These are phyloP conservation scores for Penicillium arizonense DNA, from an alignment of 495 filamentous ascomycete genomes.

Conservation along the genomic window DNA sequence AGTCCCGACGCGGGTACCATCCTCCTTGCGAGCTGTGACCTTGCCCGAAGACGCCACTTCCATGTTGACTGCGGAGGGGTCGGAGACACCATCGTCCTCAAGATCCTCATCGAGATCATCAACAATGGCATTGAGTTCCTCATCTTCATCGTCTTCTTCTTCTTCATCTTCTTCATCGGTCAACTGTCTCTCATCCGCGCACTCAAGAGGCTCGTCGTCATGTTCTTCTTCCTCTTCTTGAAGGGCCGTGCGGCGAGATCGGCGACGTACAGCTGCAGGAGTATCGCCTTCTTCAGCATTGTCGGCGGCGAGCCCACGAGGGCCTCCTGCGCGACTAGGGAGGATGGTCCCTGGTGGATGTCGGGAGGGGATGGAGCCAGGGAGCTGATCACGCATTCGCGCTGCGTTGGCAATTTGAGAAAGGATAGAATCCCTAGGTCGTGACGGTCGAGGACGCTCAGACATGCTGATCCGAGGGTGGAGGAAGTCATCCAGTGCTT, in stretches of 20 bases:
- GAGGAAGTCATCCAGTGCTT: slow-evolving; percentile 93
- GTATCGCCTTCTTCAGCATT: slow-evolving; percentile 22
- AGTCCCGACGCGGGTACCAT: slow-evolving; percentile 86
- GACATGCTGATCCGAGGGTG: slow-evolving; percentile 83
- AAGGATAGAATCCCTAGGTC: slow-evolving; percentile 63
- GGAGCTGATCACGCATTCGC: slow-evolving; percentile 45
- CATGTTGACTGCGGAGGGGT: slow-evolving; percentile 88
- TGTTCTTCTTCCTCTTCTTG: slow-evolving; percentile 57
- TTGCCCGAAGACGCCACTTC: slow-evolving; percentile 89
- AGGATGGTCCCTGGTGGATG: slow-evolving; percentile 22
- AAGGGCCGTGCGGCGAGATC: slow-evolving; percentile 46
- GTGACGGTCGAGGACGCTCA: slow-evolving; percentile 71
- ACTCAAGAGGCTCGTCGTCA: slow-evolving; percentile 71
- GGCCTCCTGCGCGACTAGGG: slow-evolving; percentile 25
- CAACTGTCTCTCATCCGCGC: slow-evolving; percentile 88
- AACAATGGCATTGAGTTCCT: slow-evolving; percentile 79
- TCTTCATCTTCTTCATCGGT: slow-evolving; percentile 75
- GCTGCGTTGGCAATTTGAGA: slow-evolving; percentile 82
- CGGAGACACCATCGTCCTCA: slow-evolving; percentile 67
- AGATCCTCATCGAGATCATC: slow-evolving; percentile 89
- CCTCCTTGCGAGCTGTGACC: slow-evolving; percentile 94
- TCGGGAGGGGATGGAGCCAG: slow-evolving; percentile 27
- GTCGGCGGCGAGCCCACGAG: slow-evolving; percentile 29
- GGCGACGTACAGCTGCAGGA: slow-evolving; percentile 45
- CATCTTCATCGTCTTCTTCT: slow-evolving; percentile 64